Evolutionary conservation across 2,329 filamentous ascomycete genomes (phyloP), one percentile per base, ranked within the genome.

Genomic region (Epichloe hybrida): DNA sequence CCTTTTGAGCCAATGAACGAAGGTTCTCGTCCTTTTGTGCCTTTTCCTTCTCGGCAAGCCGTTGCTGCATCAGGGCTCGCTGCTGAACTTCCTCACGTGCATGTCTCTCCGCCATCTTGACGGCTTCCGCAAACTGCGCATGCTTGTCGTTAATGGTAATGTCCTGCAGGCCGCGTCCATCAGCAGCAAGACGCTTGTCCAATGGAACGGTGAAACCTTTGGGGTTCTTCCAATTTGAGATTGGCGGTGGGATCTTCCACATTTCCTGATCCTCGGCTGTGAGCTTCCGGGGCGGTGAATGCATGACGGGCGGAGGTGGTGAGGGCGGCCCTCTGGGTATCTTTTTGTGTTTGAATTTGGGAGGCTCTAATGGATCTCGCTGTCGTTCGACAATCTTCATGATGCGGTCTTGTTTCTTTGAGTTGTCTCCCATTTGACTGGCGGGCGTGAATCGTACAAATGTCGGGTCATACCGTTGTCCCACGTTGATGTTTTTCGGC

Each of bases 221-320:
- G 1, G 91, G 88, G 66, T 98, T 98, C 78, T 98, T 98, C 93
- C 93, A 98, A 67, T 97, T 97, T 20, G 88, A 95, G 2, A 98
- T 84, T 0, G 91, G 87, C 2, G 91, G 89, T 0, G 75, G 77
- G 40, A 81, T 96, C 62, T 84, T 89, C 93, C 93, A 98, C 53
- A 87, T 88, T 66, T 97, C 93, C 67, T 97, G 91, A 60, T 98
- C 93, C 65, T 95, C 90, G 5, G 91, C 93, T 1, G 93, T 98
- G 54, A 98, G 76, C 64, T 97, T 98, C 55, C 93, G 77, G 0
- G 93, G 90, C 13, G 93, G 93, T 3, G 88, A 95, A 66, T 95
- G 90, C 81, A 98, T 88, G 46, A 98, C 81, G 2, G 93, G 93
- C 15, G 93, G 88, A 1, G 93, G 93, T 3, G 93, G 93, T 48